A percentile compares a stretch with the other conserved stretches of the same genome.
phyloP scores from a whole-genome alignment of 2,329 filamentous ascomycete genomes.

The Talaromyces sp. region DNA sequence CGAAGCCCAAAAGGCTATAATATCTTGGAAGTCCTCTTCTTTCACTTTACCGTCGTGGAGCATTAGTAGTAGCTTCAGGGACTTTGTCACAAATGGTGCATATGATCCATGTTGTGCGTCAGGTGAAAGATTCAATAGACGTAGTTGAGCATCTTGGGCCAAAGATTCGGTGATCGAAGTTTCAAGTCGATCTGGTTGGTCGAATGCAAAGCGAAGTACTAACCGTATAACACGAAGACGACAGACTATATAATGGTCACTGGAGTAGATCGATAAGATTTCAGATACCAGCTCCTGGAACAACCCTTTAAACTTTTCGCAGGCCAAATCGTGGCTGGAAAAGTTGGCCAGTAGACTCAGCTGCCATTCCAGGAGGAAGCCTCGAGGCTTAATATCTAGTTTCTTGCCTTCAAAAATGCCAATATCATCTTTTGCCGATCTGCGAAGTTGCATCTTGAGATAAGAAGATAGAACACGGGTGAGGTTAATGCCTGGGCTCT shows the following conservation, averaged over 20 bases:
- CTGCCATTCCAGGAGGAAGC: constrained; percentile 39
- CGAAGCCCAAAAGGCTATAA: constrained; percentile 35
- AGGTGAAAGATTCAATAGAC: constrained; percentile 23
- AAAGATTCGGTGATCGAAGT: constrained; percentile 26
- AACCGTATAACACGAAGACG: constrained; percentile 36
- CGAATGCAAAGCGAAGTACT: constrained; percentile 34
- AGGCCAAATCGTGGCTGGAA: constrained; percentile 26
- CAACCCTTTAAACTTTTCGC: constrained; percentile 28
- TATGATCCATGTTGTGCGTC: constrained; percentile 30
- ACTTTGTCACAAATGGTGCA: constrained; percentile 31
- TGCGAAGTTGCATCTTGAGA: constrained; percentile 36
- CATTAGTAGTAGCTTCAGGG: constrained; percentile 34
- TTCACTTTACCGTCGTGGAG: constrained; percentile 34
- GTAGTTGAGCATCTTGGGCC: constrained; percentile 26
- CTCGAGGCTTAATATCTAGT: constrained; percentile 28
- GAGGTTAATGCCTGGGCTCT: constrained; percentile 36
- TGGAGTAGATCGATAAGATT: constrained; percentile 35
- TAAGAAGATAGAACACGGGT: constrained; percentile 37
- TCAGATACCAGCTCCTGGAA: constrained; percentile 29
- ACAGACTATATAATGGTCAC: constrained; percentile 34
- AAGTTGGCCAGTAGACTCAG: constrained; percentile 34
- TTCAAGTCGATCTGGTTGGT: constrained; percentile 31
- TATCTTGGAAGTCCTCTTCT: constrained; percentile 26
- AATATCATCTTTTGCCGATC: constrained; percentile 25
- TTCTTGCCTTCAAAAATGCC: constrained; percentile 33